Base-by-base conservation (phyloP, 768 basidiomycete genomes). In the Suillus alpinus region DNA sequence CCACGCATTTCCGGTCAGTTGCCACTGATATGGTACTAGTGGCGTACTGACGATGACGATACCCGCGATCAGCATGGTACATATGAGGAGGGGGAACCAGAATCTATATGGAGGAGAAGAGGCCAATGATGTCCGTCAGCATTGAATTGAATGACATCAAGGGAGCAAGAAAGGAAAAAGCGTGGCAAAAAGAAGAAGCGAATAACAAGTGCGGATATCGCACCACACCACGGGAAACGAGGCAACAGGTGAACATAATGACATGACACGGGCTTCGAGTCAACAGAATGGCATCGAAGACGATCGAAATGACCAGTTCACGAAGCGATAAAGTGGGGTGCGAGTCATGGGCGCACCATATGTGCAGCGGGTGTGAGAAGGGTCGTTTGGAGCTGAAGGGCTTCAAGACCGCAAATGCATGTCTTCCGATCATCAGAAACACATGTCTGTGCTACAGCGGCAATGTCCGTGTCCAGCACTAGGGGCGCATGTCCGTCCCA, bases 21-120 rank as follows among this genome's bases (percentile, higher is more conserved):
- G 80, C 86, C 89, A 95, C 31, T 77, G 86, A 8, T 76, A 67
- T 2, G 92, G 90, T 4, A 94, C 79, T 3, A 87, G 62, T 6
- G 78, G 66, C 1, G 74, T 75, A 59, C 69, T 75, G 43, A 91
- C 75, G 59, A 95, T 74, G 63, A 87, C 78, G 78, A 92, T 87
- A 50, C 75, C 81, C 63, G 85, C 77, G 8, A 79, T 59, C 55
- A 82, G 56, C 67, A 84, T 75, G 56, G 82, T 84, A 47, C 89
- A 66, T 59, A 85, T 63, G 67, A 91, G 78, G 51, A 72, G 73
- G n/a, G 73, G 49, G 60, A 72, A 72, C 71, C 71, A 72, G 62
- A 71, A 73, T 62, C 71, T 72, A 66, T 55, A 62, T 57, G 64
- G 60, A 13, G 41, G 16, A 20, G 41, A 43, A 7, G 6, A 47